Evolutionary conservation across 176 grass and related monocot species (phyloP), one percentile per base, ranked within the genome.

Genomic region (Oryza meyeriana): DNA sequence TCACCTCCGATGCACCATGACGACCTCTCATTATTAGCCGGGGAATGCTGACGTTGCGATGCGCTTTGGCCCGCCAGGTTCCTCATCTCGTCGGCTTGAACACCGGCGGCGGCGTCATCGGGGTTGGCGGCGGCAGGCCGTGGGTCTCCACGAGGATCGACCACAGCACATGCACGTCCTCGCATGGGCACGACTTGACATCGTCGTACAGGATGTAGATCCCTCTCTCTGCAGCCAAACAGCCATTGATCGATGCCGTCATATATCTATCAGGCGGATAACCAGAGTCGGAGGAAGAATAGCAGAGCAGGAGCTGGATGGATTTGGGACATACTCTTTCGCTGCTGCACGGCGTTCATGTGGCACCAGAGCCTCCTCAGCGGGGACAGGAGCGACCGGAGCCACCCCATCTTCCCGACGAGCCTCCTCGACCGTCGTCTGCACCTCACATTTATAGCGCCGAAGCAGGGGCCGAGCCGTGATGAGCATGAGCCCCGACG

Each of bases 131-230:
- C 63, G 77, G 82, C 82, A 85, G 87, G 82, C 87, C 87, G 77
- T 79, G 75, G 74, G 90, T 79, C 79, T 89, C 70, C 2, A 84
- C 65, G 29, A 89, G 79, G 69, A 92, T 92, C 0, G 90, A 86
- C 90, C 90, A 92, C 17, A 92, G 79, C 55, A 89, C 83, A 64
- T 89, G 87, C 90, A 92, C 87, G 76, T 92, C 90, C 77, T 92
- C 90, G 90, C 76, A 89, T n/a, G 85, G 87, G 84, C 87, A 92
- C 35, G 84, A 89, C 90, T 87, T 92, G 30, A 92, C 90, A 47
- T 92, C 90, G 26, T 89, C 87, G 64, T 86, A 92, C 24, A 92
- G 80, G 57, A 84, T 87, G 79, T 86, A 87, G 73, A 92, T 86
- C 59, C 84, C 87, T 61, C 75, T 74, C 75, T 84, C 86, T 86